Conservation (phyloP, 192 early-diverging fungal genomes). For the Phlyctochytrium arcticum region DNA sequence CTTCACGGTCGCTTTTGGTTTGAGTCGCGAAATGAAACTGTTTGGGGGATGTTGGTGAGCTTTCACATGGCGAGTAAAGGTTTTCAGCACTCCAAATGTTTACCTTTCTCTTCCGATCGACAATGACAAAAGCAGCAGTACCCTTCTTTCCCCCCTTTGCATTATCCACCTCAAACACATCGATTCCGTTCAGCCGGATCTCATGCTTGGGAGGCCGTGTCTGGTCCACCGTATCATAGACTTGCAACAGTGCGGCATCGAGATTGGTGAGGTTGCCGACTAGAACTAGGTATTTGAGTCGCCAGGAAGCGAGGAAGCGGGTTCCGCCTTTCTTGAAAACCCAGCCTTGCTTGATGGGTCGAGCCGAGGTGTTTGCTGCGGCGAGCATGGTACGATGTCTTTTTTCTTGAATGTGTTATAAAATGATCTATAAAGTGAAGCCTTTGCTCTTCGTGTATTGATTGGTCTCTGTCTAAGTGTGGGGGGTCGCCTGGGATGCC, state of each 20-base stretch:
- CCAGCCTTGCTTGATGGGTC: conserved; percentile 47
- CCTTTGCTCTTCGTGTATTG: no score
- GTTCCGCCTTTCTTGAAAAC: conserved; percentile 44
- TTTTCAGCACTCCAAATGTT: no score
- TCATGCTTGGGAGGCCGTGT: conserved; percentile 45
- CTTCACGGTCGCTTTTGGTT: conserved; percentile 39
- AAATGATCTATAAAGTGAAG: no score
- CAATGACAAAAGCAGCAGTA: conserved; percentile 8
- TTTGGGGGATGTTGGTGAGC: no score
- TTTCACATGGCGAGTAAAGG: no score
- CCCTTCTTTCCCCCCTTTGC: conserved; percentile 7
- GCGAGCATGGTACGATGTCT: conserved; percentile 12
- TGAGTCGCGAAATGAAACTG: conserved; percentile 49
- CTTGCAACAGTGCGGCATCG: conserved; percentile 12
- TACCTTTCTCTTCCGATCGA: conserved; percentile 13
- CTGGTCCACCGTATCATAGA: conserved; percentile 45
- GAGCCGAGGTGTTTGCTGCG: background rate
- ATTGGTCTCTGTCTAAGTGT: no score
- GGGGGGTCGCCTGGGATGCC: no score
- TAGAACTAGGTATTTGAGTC: conserved; percentile 47
- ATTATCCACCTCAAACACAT: conserved; percentile 12
- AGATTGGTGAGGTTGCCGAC: background rate
- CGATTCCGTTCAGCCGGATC: conserved; percentile 29
- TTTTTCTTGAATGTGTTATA: no score
- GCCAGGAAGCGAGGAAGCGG: conserved; percentile 42